phyloP scores from a whole-genome alignment of 257 asterid genomes.

The Solanum ahanhuiri region DNA sequence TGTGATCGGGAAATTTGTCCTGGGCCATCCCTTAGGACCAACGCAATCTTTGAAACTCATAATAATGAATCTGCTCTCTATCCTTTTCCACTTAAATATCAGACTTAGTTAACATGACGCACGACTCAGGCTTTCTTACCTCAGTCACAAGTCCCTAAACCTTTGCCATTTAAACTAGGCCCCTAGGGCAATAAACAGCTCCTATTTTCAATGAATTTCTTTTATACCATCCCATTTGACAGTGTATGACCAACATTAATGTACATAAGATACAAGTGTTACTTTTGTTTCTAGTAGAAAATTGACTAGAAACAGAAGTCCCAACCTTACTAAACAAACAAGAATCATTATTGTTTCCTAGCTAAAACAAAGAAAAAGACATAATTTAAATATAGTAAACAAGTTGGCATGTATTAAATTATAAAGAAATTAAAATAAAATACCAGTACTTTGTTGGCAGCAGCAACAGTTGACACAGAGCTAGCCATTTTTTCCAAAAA shows the following conservation, averaged over 20 bases:
- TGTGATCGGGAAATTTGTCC: background rate
- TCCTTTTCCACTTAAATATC: background rate
- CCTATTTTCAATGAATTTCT: background rate
- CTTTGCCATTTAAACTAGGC: too few species aligned
- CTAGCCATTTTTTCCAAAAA: slow-evolving; percentile 20
- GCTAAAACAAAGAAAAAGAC: background rate
- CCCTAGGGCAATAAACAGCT: background rate
- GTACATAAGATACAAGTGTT: background rate
- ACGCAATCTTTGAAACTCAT: background rate
- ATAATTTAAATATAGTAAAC: background rate
- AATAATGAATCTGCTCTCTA: accelerated
- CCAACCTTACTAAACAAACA: background rate
- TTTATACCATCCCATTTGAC: background rate
- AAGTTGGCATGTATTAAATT: background rate
- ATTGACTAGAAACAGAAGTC: background rate
- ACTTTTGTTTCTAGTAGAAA: background rate
- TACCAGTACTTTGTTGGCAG: slow-evolving; percentile 28
- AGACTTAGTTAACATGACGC: background rate
- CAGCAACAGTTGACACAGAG: slow-evolving; percentile 30
- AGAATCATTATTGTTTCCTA: background rate
- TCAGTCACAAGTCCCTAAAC: background rate
- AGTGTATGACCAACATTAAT: background rate
- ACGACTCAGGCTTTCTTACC: background rate
- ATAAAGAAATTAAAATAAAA: background rate
- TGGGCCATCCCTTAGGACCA: background rate